Base-by-base conservation (phyloP, 2,329 filamentous ascomycete species). In the Mariannaea elegans region DNA sequence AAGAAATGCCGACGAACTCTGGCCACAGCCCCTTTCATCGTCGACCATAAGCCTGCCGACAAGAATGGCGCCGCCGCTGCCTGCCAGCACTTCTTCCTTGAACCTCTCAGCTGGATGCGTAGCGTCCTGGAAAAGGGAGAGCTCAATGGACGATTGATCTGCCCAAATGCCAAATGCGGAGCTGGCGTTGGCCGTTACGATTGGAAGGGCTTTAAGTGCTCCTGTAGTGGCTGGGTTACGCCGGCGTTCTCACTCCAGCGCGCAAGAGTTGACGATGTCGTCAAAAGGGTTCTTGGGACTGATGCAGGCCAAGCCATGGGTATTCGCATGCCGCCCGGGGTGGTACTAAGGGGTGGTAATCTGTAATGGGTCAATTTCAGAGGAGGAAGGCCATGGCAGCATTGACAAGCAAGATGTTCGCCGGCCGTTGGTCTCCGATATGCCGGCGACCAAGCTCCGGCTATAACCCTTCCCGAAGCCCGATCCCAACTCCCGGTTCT, bases 81-180 rank as follows among this genome's bases (percentile, higher is more conserved):
- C 29, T 99, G 95, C 71, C 90, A 90, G 18, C 94, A 98, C 76
- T 87, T 94, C 74, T 98, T 97, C 76, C 78, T 98, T 64, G 93
- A 98, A 71, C 93, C 95, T 1, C 81, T 99, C 31, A 92, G 92
- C 13, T 99, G 95, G 95, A 99, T 99, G 95, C 88, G 91, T 7
- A 81, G 88, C 1, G 89, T 90, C 70, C 86, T 99, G 3, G 91
- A 94, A 69, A 85, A 91, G 70, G 93, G 92, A 24, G 87, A 89
- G 62, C 82, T 98, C 21, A 92, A 94, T 61, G 95, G 95, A 21
- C 88, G 94, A 9, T 82, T 99, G 29, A 86, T 88, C 59, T 99
- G 95, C 71, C 94, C 95, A 9, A 91, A 89, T 67, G 59, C 74
- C 8, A 90, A 90, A 71, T 99, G 95, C 76, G 87, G 86, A 45